Base-by-base conservation (phyloP, 192 early-diverging fungal species). In the Obelidium mucronatum region DNA sequence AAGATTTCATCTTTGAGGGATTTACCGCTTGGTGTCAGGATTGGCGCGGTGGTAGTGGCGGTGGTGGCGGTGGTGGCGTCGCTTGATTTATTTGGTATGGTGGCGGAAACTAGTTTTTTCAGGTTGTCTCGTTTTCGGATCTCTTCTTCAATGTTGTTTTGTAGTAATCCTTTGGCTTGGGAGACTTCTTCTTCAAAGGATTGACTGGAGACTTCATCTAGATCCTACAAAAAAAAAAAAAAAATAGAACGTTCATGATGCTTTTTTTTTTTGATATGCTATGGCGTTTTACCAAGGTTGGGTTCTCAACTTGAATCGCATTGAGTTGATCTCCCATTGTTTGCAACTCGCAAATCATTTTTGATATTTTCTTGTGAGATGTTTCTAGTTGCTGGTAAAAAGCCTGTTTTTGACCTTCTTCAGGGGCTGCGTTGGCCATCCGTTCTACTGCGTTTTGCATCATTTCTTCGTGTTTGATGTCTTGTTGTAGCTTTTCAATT, bases 381-480 rank as follows among this genome's bases (percentile, higher is more conserved):
- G 77, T 73, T 42, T 84, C 82, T 3, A 86, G 67, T 67, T 88
- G 87, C 3, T 24, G 53, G 0, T 70, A 66, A 22, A 82, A 61
- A 0, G 72, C 48, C 3, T 59, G 65, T 44, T 77, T 77, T 35
- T 86, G 78, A 11, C 73, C 59, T 13, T 83, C 87, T n/a, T 73
- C 77, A 19, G 81, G 59, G 17, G 76, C 51, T 40, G 31, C 69
- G 73, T n/a, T 19, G 22, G 84, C 61, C 73, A 88, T 83, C 61
- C 78, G 78, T 52, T 85, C 78, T 1, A 81, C 76, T 42, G 79
- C 86, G 1, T 67, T 26, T 34, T 77, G 71, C 81, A 85, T 82
- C 48, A 82, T 82, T 70, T 83, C 82, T 65, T 88, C 86, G 6
- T 84, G 73, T 40, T 78, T 73, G 26, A 88, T 84, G 15, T 82